These are phyloP conservation scores for Umbellularia californica DNA, from an alignment of 164 flowering plant species.

Conservation along the genomic window DNA sequence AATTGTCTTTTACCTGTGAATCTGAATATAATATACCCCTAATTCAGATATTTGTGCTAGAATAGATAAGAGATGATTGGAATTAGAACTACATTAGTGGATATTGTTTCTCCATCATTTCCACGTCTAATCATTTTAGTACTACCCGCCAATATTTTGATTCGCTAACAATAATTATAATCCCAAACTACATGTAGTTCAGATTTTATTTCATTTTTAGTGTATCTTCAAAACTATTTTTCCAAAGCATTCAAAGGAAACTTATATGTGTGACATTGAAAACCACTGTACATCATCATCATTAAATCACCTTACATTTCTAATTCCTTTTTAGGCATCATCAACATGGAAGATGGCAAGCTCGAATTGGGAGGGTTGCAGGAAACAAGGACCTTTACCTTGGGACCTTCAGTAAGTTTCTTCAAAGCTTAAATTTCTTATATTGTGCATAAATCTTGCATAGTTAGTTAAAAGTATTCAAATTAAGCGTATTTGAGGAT, in stretches of 20 bases:
- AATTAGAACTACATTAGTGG: not conserved
- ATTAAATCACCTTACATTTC: not conserved
- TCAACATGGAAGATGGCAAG: slow-evolving; percentile 96
- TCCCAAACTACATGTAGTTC: not conserved
- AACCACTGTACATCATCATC: too few relatives aligned
- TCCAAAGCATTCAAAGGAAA: too few relatives aligned
- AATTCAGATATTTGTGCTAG: not conserved
- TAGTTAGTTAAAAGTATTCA: too few relatives aligned
- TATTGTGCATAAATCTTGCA: not conserved
- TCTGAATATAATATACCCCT: not conserved
- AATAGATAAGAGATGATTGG: not conserved
- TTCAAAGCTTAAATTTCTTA: not conserved
- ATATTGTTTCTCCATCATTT: too few relatives aligned
- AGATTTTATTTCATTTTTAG: not conserved
- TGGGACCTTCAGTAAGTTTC: slow-evolving; percentile 73
- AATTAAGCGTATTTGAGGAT: too few relatives aligned
- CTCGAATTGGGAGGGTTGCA: slow-evolving; percentile 84
- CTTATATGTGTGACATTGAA: too few relatives aligned
- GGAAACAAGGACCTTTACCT: slow-evolving; percentile 95
- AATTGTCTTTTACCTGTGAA: not conserved
- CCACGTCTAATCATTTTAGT: not conserved
- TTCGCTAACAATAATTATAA: not conserved
- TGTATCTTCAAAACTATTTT: too few relatives aligned
- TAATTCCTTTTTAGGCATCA: slow-evolving; percentile 55
- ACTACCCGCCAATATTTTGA: not conserved